A percentile compares a stretch with the other conserved stretches of the same genome.
Evolutionary conservation across 345 rosid genomes (phyloP).

Genomic region (Ceriops decandra): DNA sequence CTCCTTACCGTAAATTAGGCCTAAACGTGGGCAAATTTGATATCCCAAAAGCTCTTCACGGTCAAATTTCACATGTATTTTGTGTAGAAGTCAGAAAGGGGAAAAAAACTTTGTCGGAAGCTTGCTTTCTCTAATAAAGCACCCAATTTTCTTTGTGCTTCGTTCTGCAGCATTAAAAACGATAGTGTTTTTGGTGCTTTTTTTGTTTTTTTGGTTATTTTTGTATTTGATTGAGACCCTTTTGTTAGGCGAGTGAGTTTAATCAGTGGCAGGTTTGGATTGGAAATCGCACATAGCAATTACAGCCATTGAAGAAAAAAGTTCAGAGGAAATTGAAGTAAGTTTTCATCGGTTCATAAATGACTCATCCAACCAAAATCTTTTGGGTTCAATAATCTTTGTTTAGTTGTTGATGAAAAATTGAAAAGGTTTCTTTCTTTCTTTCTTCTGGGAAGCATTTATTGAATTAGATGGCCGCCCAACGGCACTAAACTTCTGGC

Average conservation of each 20-base stretch:
- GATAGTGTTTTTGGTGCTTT: too few species aligned
- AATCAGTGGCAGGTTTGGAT: neutral
- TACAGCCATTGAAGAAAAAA: conserved; percentile 26
- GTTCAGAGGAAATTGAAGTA: conserved; percentile 3
- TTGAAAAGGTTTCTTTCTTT: too few species aligned
- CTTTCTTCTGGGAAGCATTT: conserved; percentile 29
- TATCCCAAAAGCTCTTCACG: neutral
- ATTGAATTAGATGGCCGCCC: conserved; percentile 40
- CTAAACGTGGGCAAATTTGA: conserved; percentile 4
- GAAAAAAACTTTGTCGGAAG: too few species aligned
- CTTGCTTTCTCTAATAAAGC: too few species aligned
- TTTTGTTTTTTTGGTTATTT: neutral
- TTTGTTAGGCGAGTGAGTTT: neutral
- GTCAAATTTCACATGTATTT: too few species aligned
- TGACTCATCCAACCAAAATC: conserved; percentile 15
- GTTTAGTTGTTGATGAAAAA: too few species aligned
- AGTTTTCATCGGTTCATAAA: conserved; percentile 19
- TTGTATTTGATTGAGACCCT: neutral
- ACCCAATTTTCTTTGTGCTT: too few species aligned
- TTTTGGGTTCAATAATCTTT: neutral
- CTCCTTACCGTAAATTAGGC: conserved; percentile 4
- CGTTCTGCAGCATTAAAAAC: too few species aligned
- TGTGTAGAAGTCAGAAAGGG: neutral
- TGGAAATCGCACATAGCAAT: conserved; percentile 17
- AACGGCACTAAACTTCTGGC: conserved; percentile 22